phyloP scores from a whole-genome alignment of 257 asterid species.

The Fraxinus excelsior region DNA sequence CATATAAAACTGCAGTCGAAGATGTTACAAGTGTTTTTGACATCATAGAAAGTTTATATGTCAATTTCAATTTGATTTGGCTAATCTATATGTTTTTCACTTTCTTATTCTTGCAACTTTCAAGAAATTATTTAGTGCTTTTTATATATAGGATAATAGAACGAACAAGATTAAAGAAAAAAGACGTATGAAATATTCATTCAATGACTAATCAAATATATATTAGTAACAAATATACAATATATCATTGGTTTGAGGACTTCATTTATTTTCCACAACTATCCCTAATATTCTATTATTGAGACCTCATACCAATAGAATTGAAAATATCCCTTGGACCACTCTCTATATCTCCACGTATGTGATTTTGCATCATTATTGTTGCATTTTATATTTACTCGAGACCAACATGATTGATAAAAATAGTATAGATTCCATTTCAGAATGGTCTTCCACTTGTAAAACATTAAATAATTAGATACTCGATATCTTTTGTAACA shows the following conservation, averaged over 20 bases:
- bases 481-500: not conserved
- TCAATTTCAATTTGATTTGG: no score
- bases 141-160: not conserved
- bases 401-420: not conserved
- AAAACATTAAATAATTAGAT: no score
- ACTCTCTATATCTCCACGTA: constrained; percentile 39
- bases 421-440: no score
- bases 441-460: not conserved
- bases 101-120: no score
- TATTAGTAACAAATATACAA: no score
- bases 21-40: not conserved
- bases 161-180: no score
- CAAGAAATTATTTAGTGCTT: not conserved
- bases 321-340: constrained; percentile 22
- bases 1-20: not conserved
- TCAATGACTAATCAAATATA: no score
- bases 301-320: not conserved
- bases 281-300: constrained; percentile 16
- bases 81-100: no score
- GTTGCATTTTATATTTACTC: not conserved
- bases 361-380: constrained; percentile 23
- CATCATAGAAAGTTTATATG: no score
- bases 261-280: constrained; percentile 30
- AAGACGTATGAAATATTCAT: no score
- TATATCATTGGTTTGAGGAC: no score